Base-by-base conservation (phyloP, 805 yeast species). In the Hanseniaspora jakobsenii region DNA sequence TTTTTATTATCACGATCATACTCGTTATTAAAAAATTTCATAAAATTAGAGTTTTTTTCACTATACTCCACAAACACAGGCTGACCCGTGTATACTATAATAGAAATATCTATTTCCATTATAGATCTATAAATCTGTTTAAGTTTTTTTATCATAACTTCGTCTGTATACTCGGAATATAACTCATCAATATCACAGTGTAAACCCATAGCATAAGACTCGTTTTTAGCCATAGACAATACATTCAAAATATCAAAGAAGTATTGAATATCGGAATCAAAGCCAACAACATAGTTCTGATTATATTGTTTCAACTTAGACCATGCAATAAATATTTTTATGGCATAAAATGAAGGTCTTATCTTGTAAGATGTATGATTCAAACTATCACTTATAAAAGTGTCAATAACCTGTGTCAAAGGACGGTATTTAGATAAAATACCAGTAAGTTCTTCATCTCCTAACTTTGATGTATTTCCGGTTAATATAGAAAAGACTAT, bases 201-300 rank as follows among this genome's bases (percentile, higher is more conserved):
- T 32, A 36, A 26, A 8, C 39, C 39, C 39, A 36, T 36, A 3
- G 32, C 21, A 27, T 10, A 24, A 8, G 39, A 23, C 18, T 36
- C 30, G 14, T 26, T 36, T 27, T 26, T 36, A 4, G 31, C 39
- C 6, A 36, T 10, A 5, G 39, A 26, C n/a, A 36, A 17, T 4
- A 32, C 27, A 36, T 26, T 36, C 14, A 36, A n/a, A 36, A 36
- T 26, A 18, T 36, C 39, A 36, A 36, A 36, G 12, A 16, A 36
- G 19, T 24, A 26, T 17, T 24, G 32, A 17, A 36, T 21, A 26
- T 36, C 32, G 18, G 31, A 26, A 21, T 36, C 32, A 36, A 36
- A 36, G 7, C 32, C 39, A 4, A 21, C 14, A 26, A 26, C 9
- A 26, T 24, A 26, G 8, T 17, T 26, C 18, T 36, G 39, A n/a